Conservation (phyloP, 2,329 filamentous ascomycete species). For the Colletotrichum sp. region DNA sequence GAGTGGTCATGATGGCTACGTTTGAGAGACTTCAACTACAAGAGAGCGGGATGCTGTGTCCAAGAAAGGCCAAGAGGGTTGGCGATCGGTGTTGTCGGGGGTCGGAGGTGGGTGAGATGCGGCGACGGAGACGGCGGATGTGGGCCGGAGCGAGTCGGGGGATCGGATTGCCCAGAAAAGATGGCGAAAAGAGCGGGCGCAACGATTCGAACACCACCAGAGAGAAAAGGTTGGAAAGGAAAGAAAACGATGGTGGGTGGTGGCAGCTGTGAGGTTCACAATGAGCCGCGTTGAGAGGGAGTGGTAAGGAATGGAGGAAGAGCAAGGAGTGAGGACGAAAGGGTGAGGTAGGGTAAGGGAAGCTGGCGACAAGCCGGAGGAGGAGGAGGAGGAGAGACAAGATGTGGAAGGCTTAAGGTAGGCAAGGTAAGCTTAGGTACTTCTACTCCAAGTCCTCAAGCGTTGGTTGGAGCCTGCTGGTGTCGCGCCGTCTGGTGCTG, state of each 20-base stretch:
- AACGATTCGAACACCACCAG: neutral
- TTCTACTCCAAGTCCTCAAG: neutral
- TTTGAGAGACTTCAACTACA: neutral
- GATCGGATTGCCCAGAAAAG: neutral
- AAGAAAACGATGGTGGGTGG: neutral
- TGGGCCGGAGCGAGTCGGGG: neutral
- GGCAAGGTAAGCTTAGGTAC: neutral
- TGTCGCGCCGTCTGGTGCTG: neutral
- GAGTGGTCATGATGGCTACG: slow-evolving; percentile 9
- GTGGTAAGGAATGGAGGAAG: neutral
- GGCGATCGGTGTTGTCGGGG: slow-evolving; percentile 1
- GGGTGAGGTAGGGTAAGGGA: neutral
- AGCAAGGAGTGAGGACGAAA: neutral
- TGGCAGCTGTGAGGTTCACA: neutral
- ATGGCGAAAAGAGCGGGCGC: neutral
- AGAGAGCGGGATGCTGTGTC: neutral
- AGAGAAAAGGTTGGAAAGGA: neutral
- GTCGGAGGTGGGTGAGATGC: neutral
- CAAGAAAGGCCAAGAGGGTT: slow-evolving; percentile 10
- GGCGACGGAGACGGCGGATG: slow-evolving; percentile 15
- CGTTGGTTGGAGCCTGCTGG: neutral
- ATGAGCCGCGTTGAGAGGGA: neutral
- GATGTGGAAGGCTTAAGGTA: neutral
- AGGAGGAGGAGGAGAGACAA: neutral
- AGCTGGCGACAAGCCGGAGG: neutral